phyloP scores from a whole-genome alignment of 495 filamentous ascomycete species.

The Sordaria brevicollis region DNA sequence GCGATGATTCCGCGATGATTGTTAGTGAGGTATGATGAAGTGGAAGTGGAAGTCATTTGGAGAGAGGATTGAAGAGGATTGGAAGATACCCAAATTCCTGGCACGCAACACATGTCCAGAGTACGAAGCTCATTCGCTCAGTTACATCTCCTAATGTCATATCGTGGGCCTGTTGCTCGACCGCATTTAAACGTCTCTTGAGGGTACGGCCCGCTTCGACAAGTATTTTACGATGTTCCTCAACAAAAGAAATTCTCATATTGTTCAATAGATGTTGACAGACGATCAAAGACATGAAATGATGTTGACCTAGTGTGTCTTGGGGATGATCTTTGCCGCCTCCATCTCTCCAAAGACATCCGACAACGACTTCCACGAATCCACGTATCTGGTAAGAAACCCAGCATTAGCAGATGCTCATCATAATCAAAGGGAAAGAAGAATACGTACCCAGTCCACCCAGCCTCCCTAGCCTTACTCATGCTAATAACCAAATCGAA shows the following conservation, averaged over 20 bases:
- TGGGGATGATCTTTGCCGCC: slow-evolving; percentile 25
- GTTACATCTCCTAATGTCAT: neutral
- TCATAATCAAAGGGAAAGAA: neutral
- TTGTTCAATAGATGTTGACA: too few species aligned
- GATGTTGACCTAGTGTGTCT: neutral
- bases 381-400: slow-evolving; percentile 20
- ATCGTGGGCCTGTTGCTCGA: neutral
- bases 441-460: slow-evolving; percentile 31
- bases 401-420: neutral
- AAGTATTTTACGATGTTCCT: too few species aligned
- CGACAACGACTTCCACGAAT: slow-evolving; percentile 43
- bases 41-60: neutral
- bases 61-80: neutral
- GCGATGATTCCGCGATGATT: slow-evolving; percentile 21
- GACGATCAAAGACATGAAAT: neutral
- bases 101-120: neutral
- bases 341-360: slow-evolving; percentile 38
- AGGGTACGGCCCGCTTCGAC: too few species aligned
- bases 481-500: slow-evolving; percentile 42
- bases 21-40: neutral
- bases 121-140: neutral
- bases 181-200: neutral
- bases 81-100: neutral
- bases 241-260: too few species aligned
- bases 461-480: slow-evolving; percentile 46